Evolutionary conservation across 495 filamentous ascomycete species (phyloP).

Genomic region (Penicillium canescens): DNA sequence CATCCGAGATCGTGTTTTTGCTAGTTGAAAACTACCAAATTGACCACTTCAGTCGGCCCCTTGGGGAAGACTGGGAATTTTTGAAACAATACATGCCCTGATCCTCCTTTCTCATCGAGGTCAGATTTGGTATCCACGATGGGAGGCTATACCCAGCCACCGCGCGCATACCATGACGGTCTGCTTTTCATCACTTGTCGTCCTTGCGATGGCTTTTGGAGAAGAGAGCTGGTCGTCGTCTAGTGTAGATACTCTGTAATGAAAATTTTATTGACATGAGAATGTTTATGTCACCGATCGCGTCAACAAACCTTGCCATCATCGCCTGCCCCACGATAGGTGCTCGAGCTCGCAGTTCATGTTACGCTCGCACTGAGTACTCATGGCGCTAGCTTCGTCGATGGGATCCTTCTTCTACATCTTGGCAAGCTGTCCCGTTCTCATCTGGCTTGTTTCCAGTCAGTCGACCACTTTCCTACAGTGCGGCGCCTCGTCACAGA

Average conservation of each 20-base stretch:
- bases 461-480: too few relatives aligned
- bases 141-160: neutral
- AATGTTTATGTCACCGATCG: too few relatives aligned
- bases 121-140: conserved; percentile 13
- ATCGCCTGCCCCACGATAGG: too few relatives aligned
- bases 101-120: conserved; percentile 23
- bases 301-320: too few relatives aligned
- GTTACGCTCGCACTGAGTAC: too few relatives aligned
- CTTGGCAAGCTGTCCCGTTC: too few relatives aligned
- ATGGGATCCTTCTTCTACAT: too few relatives aligned
- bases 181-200: conserved; percentile 49
- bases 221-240: conserved; percentile 31
- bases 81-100: conserved; percentile 42
- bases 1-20: conserved; percentile 60
- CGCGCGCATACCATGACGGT: conserved; percentile 15
- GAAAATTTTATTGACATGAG: neutral
- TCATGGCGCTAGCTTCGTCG: too few relatives aligned
- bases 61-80: conserved; percentile 51
- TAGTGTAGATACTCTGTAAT: neutral
- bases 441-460: too few relatives aligned
- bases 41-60: conserved; percentile 46
- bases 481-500: too few relatives aligned
- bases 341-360: too few relatives aligned
- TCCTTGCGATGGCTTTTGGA: conserved; percentile 47
- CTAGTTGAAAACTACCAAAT: conserved; percentile 61